These are phyloP conservation scores for Fusarium sp. DNA, from an alignment of 2,329 filamentous ascomycete genomes.

Conservation along the genomic window DNA sequence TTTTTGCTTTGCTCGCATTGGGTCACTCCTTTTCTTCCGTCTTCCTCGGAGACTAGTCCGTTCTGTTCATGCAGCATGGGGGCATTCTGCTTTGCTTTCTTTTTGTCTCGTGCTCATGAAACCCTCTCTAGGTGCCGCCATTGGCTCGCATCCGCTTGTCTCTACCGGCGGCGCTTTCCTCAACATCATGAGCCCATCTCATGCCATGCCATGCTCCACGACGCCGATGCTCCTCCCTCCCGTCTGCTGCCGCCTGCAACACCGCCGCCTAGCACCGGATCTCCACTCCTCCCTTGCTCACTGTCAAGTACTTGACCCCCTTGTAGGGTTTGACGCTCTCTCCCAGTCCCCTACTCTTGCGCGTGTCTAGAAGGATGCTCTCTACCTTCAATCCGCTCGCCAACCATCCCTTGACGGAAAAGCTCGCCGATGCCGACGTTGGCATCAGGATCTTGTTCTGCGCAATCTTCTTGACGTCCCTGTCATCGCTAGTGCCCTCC, in stretches of 20 bases:
- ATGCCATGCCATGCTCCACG: background rate
- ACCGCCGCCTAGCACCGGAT: slow-evolving; percentile 62
- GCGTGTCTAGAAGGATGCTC: slow-evolving; percentile 76
- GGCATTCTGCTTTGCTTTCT: slow-evolving; percentile 9
- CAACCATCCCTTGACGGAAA: slow-evolving; percentile 76
- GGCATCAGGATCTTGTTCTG: slow-evolving; percentile 85
- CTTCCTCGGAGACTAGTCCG: slow-evolving; percentile 22
- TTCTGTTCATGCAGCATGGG: slow-evolving; percentile 13
- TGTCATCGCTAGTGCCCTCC: slow-evolving; percentile 53
- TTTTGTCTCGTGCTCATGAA: slow-evolving; percentile 11
- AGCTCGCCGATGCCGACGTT: slow-evolving; percentile 79
- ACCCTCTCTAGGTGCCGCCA: background rate
- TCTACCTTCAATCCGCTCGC: slow-evolving; percentile 76
- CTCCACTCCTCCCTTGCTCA: slow-evolving; percentile 74
- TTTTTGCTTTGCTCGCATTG: slow-evolving; percentile 6
- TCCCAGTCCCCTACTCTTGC: slow-evolving; percentile 85
- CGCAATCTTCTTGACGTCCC: slow-evolving; percentile 68
- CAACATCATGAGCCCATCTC: slow-evolving; percentile 12
- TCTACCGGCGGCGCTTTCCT: background rate
- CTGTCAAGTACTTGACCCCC: slow-evolving; percentile 95
- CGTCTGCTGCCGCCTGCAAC: slow-evolving; percentile 4
- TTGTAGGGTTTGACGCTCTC: slow-evolving; percentile 96
- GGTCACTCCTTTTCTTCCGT: slow-evolving; percentile 21
- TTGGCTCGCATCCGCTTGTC: slow-evolving; percentile 16
- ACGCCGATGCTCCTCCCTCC: slow-evolving; percentile 3